phyloP scores from a whole-genome alignment of 1,139 yeast species.

The Taphrina deformans region DNA sequence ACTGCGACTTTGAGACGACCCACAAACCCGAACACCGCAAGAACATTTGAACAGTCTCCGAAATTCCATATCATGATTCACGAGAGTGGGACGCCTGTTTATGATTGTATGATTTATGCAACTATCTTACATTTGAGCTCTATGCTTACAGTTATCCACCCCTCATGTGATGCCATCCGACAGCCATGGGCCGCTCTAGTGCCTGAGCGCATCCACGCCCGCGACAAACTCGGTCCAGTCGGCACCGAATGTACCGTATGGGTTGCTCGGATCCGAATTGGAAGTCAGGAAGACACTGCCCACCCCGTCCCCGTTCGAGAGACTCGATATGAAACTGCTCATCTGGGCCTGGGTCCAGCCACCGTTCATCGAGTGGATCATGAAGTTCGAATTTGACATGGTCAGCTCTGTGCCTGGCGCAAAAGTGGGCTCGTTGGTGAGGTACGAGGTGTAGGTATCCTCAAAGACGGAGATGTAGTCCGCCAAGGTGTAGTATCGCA shows the following conservation, averaged over 20 bases:
- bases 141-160: too few relatives aligned
- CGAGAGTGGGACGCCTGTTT: too few relatives aligned
- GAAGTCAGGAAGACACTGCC: conserved; percentile 17
- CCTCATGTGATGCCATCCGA: too few relatives aligned
- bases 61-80: too few relatives aligned
- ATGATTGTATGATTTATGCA: background rate
- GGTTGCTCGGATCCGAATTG: background rate
- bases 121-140: background rate
- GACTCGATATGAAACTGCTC: background rate
- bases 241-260: conserved; percentile 5
- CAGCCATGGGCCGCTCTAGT: too few relatives aligned
- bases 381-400: background rate
- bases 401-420: conserved; percentile 10
- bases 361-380: conserved; percentile 8
- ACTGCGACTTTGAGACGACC: conserved; percentile 38
- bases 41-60: conserved; percentile 6
- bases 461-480: conserved; percentile 21
- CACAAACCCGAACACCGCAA: conserved; percentile 37
- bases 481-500: conserved; percentile 20
- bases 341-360: conserved; percentile 13
- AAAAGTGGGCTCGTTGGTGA: conserved; percentile 1
- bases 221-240: conserved; percentile 19
- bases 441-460: conserved; percentile 18
- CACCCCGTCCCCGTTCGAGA: background rate
- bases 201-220: conserved; percentile 13